Conservation (phyloP, 2,329 filamentous ascomycete genomes). For the Penicillium sp. region DNA sequence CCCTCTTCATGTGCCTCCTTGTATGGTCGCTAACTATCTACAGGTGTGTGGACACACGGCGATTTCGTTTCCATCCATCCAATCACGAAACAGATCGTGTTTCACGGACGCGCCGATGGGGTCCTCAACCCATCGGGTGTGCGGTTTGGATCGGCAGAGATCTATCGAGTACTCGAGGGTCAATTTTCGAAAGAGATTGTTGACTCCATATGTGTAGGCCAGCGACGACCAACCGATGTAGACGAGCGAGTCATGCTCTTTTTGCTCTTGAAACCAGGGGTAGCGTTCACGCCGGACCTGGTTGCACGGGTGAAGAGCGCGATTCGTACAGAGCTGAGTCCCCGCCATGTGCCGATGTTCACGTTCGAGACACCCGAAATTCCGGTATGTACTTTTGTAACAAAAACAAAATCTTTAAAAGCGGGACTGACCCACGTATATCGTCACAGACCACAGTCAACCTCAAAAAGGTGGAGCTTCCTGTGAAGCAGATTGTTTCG, state of each 20-base stretch:
- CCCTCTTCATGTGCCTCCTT: neutral
- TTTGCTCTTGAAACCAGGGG: slow-evolving; percentile 53
- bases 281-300: slow-evolving; percentile 36
- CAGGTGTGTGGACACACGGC: slow-evolving; percentile 74
- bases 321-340: slow-evolving; percentile 66
- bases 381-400: slow-evolving; percentile 44
- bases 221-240: slow-evolving; percentile 60
- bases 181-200: slow-evolving; percentile 53
- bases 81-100: slow-evolving; percentile 54
- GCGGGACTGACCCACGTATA: slow-evolving; percentile 48
- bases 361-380: slow-evolving; percentile 80
- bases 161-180: slow-evolving; percentile 66
- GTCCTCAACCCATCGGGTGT: slow-evolving; percentile 78
- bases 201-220: slow-evolving; percentile 76
- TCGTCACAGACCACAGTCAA: slow-evolving; percentile 69
- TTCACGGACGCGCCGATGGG: slow-evolving; percentile 57
- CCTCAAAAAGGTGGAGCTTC: slow-evolving; percentile 79
- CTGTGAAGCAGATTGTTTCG: slow-evolving; percentile 79
- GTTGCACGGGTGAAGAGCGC: slow-evolving; percentile 59
- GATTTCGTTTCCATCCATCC: slow-evolving; percentile 76
- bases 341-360: slow-evolving; percentile 74
- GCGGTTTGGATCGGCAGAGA: slow-evolving; percentile 75
- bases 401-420: slow-evolving; percentile 54
- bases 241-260: slow-evolving; percentile 63
- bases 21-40: neutral